Percentiles rank a stretch among this genome's conserved stretches.
These are phyloP conservation scores for Solanum ossicruentum DNA, from an alignment of 257 asterid species.

Conservation along the genomic window DNA sequence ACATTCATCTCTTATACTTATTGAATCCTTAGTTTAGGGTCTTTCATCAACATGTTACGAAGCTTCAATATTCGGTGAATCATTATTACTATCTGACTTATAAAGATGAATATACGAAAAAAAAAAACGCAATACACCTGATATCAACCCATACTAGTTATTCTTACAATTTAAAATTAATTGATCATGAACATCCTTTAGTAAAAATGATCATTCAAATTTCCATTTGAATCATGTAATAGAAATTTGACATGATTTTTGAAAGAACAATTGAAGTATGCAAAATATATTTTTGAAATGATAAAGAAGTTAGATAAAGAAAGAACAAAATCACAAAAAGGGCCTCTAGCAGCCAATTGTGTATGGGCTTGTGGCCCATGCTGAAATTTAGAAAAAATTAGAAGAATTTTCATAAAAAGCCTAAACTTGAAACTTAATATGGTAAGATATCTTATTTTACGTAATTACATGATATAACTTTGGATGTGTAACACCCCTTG, in stretches of 20 bases:
- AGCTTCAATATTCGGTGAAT: neutral
- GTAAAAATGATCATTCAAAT: neutral
- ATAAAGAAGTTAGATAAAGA: neutral
- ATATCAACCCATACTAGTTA: neutral
- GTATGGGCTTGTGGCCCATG: neutral
- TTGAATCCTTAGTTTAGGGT: neutral
- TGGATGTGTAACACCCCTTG: too few species aligned
- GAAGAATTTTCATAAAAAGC: too few species aligned
- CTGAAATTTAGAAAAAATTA: neutral
- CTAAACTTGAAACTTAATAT: too few species aligned
- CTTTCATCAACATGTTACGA: neutral
- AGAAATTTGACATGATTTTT: neutral
- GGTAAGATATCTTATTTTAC: too few species aligned
- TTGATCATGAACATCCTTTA: neutral
- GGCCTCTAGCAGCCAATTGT: neutral
- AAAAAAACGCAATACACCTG: accelerated
- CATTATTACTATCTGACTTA: neutral
- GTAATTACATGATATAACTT: too few species aligned
- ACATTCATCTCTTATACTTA: neutral
- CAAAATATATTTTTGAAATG: too few species aligned
- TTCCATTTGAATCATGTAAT: neutral
- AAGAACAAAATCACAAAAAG: neutral
- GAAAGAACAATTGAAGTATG: neutral
- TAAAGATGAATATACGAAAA: neutral
- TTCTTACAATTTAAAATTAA: neutral